phyloP scores from a whole-genome alignment of 306 rosid species.

The Prunus salicina region DNA sequence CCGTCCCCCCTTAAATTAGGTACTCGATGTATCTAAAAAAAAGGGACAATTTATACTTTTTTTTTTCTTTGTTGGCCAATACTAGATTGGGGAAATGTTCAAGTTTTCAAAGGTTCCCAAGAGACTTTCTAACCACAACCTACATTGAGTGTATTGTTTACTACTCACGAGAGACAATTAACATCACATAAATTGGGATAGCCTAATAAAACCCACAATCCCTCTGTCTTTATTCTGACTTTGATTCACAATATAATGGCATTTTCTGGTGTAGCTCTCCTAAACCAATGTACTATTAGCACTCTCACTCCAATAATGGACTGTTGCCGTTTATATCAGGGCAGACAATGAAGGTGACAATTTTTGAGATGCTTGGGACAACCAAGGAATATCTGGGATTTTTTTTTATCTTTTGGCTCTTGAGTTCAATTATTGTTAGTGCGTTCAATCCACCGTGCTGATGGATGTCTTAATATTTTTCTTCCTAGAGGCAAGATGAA shows the following conservation, averaged over 20 bases:
- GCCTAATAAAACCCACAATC: not conserved
- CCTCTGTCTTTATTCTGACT: not conserved
- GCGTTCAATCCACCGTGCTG: not conserved
- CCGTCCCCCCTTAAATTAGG: too few relatives aligned
- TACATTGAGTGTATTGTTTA: not conserved
- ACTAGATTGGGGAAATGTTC: not conserved
- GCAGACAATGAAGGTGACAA: slow-evolving; percentile 1
- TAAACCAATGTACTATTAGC: not conserved
- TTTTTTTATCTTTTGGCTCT: not conserved
- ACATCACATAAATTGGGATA: not conserved
- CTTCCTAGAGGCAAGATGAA: too few relatives aligned
- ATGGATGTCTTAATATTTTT: too few relatives aligned
- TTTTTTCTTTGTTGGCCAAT: too few relatives aligned
- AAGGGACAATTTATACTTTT: too few relatives aligned
- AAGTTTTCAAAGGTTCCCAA: not conserved
- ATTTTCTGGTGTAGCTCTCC: not conserved
- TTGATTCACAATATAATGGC: not conserved
- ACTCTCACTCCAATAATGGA: slow-evolving; percentile 11
- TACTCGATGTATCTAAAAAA: too few relatives aligned
- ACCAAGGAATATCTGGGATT: not conserved
- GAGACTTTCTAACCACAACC: not conserved
- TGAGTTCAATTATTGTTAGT: not conserved
- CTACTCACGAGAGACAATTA: not conserved
- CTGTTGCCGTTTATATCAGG: not conserved
- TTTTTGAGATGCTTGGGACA: not conserved